Conservation (phyloP, 352 stramenopile species). For the Blastocystis sp. region DNA sequence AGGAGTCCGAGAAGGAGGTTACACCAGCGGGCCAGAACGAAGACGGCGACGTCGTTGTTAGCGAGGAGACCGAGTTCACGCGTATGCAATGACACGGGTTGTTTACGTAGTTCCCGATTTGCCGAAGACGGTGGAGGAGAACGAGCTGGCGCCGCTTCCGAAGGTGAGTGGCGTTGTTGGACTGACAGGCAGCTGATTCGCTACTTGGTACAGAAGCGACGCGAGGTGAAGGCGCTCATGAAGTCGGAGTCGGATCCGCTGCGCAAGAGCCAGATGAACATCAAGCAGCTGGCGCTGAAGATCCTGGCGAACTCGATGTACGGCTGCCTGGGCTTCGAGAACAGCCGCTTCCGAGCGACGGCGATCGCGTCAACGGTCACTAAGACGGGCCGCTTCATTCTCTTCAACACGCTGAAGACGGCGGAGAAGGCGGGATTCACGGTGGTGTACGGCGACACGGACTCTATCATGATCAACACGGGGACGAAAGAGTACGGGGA, state of each 20-base stretch:
- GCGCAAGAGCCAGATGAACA: conserved; percentile 83
- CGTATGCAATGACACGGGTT: not conserved
- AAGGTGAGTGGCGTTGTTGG: not conserved
- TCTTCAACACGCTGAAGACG: conserved; percentile 92
- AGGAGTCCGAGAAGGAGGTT: conserved; percentile 59
- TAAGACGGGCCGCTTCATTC: conserved; percentile 85
- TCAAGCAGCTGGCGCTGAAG: conserved; percentile 97
- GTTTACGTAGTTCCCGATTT: not conserved
- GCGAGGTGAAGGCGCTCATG: conserved; percentile 88
- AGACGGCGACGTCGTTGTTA: conserved; percentile 64
- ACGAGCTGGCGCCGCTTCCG: conserved; percentile 49
- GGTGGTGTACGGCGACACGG: conserved; percentile 99
- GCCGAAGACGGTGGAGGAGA: conserved; percentile 13
- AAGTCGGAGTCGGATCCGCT: conserved; percentile 80
- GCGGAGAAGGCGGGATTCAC: conserved; percentile 82
- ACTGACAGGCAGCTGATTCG: conserved; percentile 24
- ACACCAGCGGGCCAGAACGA: conserved; percentile 68
- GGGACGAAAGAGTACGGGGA: conserved; percentile 68
- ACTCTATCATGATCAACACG: conserved; percentile 99
- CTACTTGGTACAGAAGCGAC: conserved; percentile 83
- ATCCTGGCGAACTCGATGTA: conserved; percentile 99
- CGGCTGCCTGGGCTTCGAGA: conserved; percentile 93
- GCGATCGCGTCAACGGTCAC: conserved; percentile 97
- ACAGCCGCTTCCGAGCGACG: conserved; percentile 93
- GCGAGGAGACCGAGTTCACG: conserved; percentile 63